Evolutionary conservation across 2,329 filamentous ascomycete species (phyloP).

Genomic region (Fusarium papillatum): DNA sequence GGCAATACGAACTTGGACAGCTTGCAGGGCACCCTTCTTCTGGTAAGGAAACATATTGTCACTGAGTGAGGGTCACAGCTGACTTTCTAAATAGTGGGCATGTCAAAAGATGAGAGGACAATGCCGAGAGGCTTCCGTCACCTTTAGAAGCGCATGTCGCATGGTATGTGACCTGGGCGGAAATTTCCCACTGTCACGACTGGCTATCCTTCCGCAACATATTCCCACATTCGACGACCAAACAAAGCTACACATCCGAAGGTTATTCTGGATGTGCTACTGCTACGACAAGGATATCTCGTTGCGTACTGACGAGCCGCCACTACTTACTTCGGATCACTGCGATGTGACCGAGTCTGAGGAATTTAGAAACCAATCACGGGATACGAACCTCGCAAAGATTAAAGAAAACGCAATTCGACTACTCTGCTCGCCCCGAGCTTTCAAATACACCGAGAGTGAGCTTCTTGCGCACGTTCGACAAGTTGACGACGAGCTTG

Average conservation of each 20-base stretch:
- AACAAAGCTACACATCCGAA: conserved; percentile 7
- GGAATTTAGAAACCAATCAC: conserved; percentile 11
- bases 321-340: conserved; percentile 20
- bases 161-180: conserved; percentile 32
- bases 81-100: neutral
- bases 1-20: conserved; percentile 23
- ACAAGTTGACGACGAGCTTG: conserved; percentile 48
- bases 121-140: conserved; percentile 25
- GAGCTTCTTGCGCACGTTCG: conserved; percentile 43
- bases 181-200: conserved; percentile 17
- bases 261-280: conserved; percentile 28
- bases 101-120: conserved; percentile 22
- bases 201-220: conserved; percentile 20
- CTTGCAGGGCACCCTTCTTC: conserved; percentile 25
- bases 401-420: conserved; percentile 32
- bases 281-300: conserved; percentile 26
- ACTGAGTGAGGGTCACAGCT: neutral
- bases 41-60: neutral
- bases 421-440: conserved; percentile 17
- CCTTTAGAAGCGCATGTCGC: conserved; percentile 21
- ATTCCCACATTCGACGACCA: conserved; percentile 22
- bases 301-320: conserved; percentile 10
- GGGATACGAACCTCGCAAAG: conserved; percentile 28
- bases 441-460: conserved; percentile 37
- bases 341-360: conserved; percentile 26